These are phyloP conservation scores for Candida anutae DNA, from an alignment of 1,139 yeast genomes.

Conservation along the genomic window DNA sequence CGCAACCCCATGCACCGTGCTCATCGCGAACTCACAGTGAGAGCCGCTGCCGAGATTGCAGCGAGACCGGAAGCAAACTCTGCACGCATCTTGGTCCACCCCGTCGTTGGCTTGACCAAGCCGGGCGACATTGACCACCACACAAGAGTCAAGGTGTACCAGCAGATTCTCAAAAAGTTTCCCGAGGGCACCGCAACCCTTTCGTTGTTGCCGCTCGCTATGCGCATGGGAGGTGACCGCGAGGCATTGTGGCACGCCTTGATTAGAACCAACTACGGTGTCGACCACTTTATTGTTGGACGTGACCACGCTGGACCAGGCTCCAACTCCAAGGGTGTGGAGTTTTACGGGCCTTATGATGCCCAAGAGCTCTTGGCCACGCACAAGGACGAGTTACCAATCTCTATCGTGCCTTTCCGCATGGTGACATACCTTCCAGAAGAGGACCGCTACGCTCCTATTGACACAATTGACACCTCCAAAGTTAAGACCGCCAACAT, in stretches of 20 bases:
- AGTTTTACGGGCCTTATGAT: constrained; percentile 94
- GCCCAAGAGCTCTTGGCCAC: constrained; percentile 85
- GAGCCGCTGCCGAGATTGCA: constrained; percentile 62
- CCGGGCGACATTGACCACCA: constrained; percentile 98
- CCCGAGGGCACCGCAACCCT: constrained; percentile 91
- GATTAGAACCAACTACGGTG: constrained; percentile 94
- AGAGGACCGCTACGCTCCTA: constrained; percentile 91
- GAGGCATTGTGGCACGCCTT: constrained; percentile 99
- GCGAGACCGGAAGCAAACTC: constrained; percentile 23
- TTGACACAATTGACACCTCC: constrained; percentile 72
- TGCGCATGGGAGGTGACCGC: constrained; percentile 99
- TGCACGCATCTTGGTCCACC: constrained; percentile 80
- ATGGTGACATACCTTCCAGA: constrained; percentile 96
- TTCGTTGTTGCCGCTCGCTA: constrained; percentile 85
- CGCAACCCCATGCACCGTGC: constrained; percentile 99
- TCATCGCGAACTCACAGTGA: constrained; percentile 88
- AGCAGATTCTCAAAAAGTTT: constrained; percentile 82
- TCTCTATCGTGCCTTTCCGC: constrained; percentile 88
- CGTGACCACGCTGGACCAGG: constrained; percentile 99
- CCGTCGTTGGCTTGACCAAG: constrained; percentile 93
- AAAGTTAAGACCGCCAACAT: constrained; percentile 82
- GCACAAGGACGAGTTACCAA: constrained; percentile 64
- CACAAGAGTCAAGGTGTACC: constrained; percentile 92
- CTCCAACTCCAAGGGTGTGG: constrained; percentile 84
- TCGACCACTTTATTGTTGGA: constrained; percentile 94